phyloP scores from a whole-genome alignment of 805 yeast species.

The Naumovozyma castellii region DNA sequence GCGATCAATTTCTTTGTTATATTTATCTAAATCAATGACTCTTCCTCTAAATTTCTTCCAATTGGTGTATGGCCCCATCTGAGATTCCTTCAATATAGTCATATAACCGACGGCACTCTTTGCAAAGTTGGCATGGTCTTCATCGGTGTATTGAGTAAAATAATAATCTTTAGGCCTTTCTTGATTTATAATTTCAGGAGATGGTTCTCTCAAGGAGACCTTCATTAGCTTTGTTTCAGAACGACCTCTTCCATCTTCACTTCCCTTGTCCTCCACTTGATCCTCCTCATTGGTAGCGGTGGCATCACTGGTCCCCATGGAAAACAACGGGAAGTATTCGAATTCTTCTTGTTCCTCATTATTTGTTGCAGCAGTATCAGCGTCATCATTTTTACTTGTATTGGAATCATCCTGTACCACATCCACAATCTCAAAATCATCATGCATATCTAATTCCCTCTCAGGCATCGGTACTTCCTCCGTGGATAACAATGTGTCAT shows the following conservation, averaged over 20 bases:
- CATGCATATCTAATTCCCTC: slow-evolving; percentile 19
- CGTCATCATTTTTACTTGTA: slow-evolving; percentile 1
- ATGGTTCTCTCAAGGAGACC: slow-evolving; percentile 20
- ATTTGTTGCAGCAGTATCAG: slow-evolving; percentile 6
- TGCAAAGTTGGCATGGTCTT: slow-evolving; percentile 9
- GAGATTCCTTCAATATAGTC: slow-evolving; percentile 8
- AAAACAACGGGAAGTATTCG: slow-evolving; percentile 26
- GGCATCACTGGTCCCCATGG: slow-evolving; percentile 10
- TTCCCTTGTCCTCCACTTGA: background rate
- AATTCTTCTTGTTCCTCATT: slow-evolving; percentile 14
- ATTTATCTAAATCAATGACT: slow-evolving; percentile 10
- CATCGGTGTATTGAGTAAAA: slow-evolving; percentile 11
- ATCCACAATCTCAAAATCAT: slow-evolving; percentile 22
- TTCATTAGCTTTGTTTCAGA: slow-evolving; percentile 16
- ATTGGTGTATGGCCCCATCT: slow-evolving; percentile 4
- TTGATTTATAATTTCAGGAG: slow-evolving; percentile 9
- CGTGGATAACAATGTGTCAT: slow-evolving; percentile 7
- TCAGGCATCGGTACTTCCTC: slow-evolving; percentile 3
- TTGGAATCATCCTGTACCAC: slow-evolving; percentile 3
- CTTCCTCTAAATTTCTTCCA: slow-evolving; percentile 6
- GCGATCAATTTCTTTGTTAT: slow-evolving; percentile 14
- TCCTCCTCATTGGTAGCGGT: background rate
- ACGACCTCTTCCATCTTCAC: slow-evolving; percentile 5
- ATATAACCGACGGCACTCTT: slow-evolving; percentile 17
- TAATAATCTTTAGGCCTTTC: slow-evolving; percentile 22